Percentiles rank a stretch among this genome's conserved stretches.
Conservation (phyloP, 2,329 filamentous ascomycete genomes). For the Biscogniauxia mediterranea region DNA sequence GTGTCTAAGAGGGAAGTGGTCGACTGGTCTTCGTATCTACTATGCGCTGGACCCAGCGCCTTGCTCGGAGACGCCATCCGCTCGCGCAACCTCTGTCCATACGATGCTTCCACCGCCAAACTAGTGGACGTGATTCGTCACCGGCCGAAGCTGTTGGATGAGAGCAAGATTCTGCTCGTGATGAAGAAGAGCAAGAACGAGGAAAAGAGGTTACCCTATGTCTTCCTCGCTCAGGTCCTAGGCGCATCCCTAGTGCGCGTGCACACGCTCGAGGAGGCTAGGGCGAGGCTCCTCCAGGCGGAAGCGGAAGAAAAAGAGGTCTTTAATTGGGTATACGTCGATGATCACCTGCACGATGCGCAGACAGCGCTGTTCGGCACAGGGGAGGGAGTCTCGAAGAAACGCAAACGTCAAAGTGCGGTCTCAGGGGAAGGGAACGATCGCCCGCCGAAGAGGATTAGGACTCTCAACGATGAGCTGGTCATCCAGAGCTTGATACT, state of each 20-base stretch:
- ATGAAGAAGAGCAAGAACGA: conserved; percentile 61
- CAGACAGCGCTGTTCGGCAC: conserved; percentile 47
- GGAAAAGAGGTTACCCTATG: conserved; percentile 67
- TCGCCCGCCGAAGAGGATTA: conserved; percentile 51
- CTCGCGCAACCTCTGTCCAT: conserved; percentile 66
- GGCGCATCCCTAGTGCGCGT: conserved; percentile 71
- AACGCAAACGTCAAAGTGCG: conserved; percentile 45
- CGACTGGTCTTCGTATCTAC: conserved; percentile 77
- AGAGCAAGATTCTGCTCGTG: conserved; percentile 69
- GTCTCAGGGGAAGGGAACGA: conserved; percentile 29
- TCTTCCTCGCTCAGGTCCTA: conserved; percentile 77
- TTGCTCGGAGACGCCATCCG: conserved; percentile 75
- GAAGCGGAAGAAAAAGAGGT: conserved; percentile 41
- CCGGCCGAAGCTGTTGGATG: conserved; percentile 63
- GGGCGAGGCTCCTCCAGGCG: conserved; percentile 52
- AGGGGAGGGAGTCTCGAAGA: conserved; percentile 38
- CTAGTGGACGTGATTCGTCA: conserved; percentile 56
- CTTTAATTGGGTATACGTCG: conserved; percentile 80
- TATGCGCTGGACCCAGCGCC: conserved; percentile 78
- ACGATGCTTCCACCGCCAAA: conserved; percentile 54
- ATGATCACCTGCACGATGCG: conserved; percentile 56
- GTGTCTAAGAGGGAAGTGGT: conserved; percentile 59
- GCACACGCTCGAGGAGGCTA: conserved; percentile 63
- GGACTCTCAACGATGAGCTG: conserved; percentile 78
- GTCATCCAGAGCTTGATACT: conserved; percentile 91